These are phyloP conservation scores for Fistulinella staudtii DNA, from an alignment of 1,284 basidiomycete genomes.

Conservation along the genomic window DNA sequence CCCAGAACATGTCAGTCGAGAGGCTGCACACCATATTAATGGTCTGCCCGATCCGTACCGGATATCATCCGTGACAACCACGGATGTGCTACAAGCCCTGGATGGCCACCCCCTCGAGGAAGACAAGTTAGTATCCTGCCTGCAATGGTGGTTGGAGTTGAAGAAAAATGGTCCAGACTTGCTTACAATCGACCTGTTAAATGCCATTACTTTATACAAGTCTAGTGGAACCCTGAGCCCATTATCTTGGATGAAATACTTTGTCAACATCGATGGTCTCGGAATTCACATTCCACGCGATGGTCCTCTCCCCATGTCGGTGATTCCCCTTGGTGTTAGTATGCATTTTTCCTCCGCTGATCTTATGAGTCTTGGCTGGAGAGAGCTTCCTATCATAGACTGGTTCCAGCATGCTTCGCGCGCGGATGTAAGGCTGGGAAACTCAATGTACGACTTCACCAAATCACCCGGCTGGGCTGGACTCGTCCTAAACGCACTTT, in stretches of 20 bases:
- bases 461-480: slow-evolving; percentile 75
- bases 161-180: slow-evolving; percentile 47
- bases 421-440: slow-evolving; percentile 37
- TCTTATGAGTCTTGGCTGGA: slow-evolving; percentile 72
- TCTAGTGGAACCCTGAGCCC: slow-evolving; percentile 33
- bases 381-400: slow-evolving; percentile 67
- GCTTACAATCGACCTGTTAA: slow-evolving; percentile 48
- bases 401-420: slow-evolving; percentile 72
- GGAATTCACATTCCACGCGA: slow-evolving; percentile 37
- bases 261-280: slow-evolving; percentile 64
- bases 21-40: slow-evolving; percentile 59
- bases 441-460: slow-evolving; percentile 60
- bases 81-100: slow-evolving; percentile 81
- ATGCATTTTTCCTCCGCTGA: slow-evolving; percentile 52
- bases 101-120: slow-evolving; percentile 63
- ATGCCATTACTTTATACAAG: slow-evolving; percentile 49
- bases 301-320: slow-evolving; percentile 73
- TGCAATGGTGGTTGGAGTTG: slow-evolving; percentile 79
- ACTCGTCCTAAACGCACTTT: slow-evolving; percentile 63
- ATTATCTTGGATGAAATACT: slow-evolving; percentile 62
- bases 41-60: slow-evolving; percentile 61
- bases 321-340: slow-evolving; percentile 67
- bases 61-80: slow-evolving; percentile 70
- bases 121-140: slow-evolving; percentile 72
- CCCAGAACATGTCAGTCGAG: slow-evolving; percentile 56